A percentile compares a stretch with the other conserved stretches of the same genome.
These are phyloP conservation scores for Remersonia thermophila DNA, from an alignment of 2,329 filamentous ascomycete species.

Conservation along the genomic window DNA sequence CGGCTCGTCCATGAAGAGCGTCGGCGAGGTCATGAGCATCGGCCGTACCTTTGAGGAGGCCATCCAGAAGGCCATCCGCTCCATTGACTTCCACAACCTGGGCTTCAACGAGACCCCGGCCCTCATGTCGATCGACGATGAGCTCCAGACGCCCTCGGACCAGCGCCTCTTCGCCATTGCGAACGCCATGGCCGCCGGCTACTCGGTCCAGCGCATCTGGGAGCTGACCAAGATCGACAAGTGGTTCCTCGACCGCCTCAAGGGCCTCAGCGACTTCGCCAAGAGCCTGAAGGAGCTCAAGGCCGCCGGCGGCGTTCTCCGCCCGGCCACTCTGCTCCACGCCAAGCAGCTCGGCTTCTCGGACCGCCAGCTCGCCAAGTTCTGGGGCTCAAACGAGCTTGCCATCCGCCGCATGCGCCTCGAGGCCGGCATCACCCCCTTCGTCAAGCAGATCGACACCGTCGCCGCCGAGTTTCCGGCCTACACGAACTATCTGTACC, in stretches of 20 bases:
- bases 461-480: conserved; percentile 95
- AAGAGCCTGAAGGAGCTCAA: conserved; percentile 61
- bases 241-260: conserved; percentile 91
- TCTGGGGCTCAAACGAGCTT: conserved; percentile 89
- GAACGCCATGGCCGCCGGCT: conserved; percentile 91
- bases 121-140: conserved; percentile 89
- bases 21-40: conserved; percentile 98
- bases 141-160: conserved; percentile 93
- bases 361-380: conserved; percentile 84
- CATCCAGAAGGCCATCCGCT: conserved; percentile 93
- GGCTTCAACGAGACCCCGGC: conserved; percentile 88
- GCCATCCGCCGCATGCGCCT: conserved; percentile 72
- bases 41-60: conserved; percentile 95
- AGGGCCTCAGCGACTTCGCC: conserved; percentile 79
- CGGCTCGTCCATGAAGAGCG: conserved; percentile 98
- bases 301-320: conserved; percentile 51
- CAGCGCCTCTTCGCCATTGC: conserved; percentile 95
- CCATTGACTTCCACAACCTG: conserved; percentile 88
- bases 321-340: conserved; percentile 56
- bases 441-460: conserved; percentile 97
- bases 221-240: conserved; percentile 97
- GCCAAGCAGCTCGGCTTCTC: conserved; percentile 93
- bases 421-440: conserved; percentile 76
- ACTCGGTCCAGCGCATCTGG: conserved; percentile 94
- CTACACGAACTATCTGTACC: conserved; percentile 88